Conservation (phyloP, 768 basidiomycete genomes). For the Cytidiella melzeri region DNA sequence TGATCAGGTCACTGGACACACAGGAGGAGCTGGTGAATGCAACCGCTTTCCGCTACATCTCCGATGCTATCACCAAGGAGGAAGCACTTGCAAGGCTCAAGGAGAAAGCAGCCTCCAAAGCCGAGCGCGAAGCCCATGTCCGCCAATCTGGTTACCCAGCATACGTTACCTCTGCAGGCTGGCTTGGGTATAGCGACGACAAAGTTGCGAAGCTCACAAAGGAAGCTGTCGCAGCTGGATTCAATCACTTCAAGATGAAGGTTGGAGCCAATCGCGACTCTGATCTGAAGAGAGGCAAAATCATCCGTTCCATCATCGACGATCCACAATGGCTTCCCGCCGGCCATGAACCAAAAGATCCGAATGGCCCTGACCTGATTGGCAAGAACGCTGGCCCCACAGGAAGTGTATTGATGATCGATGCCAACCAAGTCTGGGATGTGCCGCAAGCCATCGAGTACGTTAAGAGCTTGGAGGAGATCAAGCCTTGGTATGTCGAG, state of each 20-base stretch:
- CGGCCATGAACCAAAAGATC: constrained; percentile 50
- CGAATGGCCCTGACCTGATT: constrained; percentile 51
- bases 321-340: constrained; percentile 77
- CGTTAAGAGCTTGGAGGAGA: constrained; percentile 67
- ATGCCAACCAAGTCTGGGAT: constrained; percentile 97
- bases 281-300: constrained; percentile 79
- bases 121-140: constrained; percentile 72
- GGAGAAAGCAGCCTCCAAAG: constrained; percentile 69
- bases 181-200: constrained; percentile 92
- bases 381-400: constrained; percentile 95
- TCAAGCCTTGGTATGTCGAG: constrained; percentile 74
- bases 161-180: constrained; percentile 90
- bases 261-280: constrained; percentile 80
- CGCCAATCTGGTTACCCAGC: constrained; percentile 80
- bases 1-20: not conserved
- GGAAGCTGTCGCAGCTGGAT: constrained; percentile 79
- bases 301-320: constrained; percentile 94
- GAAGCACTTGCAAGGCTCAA: constrained; percentile 84
- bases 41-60: constrained; percentile 83
- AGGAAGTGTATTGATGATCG: constrained; percentile 93
- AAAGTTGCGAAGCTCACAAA: constrained; percentile 83
- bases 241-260: constrained; percentile 99
- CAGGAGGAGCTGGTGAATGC: constrained; percentile 77
- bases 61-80: constrained; percentile 87
- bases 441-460: constrained; percentile 91